phyloP scores from a whole-genome alignment of 1,139 yeast species.

The Saccharomyces hybrid region DNA sequence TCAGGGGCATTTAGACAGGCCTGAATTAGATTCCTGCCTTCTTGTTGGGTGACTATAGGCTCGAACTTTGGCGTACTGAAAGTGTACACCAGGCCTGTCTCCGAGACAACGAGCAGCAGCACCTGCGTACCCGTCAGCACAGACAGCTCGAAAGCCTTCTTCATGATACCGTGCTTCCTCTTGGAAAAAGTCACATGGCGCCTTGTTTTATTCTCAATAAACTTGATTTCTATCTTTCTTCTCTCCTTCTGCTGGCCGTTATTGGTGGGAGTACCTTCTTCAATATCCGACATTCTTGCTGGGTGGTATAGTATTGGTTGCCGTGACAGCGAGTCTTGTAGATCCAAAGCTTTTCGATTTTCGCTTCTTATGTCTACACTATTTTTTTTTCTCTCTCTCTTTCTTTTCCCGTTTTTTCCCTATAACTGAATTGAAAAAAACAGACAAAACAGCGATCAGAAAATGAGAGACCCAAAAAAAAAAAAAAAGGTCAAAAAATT shows the following conservation, averaged over 20 bases:
- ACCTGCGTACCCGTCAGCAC: constrained; percentile 97
- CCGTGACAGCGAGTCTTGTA: not conserved
- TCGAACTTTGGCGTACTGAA: constrained; percentile 97
- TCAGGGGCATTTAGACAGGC: constrained; percentile 95
- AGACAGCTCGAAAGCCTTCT: constrained; percentile 91
- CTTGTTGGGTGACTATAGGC: constrained; percentile 95
- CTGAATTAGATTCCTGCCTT: constrained; percentile 92
- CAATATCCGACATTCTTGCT: constrained; percentile 10
- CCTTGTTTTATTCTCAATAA: constrained; percentile 93
- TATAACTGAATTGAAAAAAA: not conserved
- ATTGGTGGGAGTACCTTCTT: constrained; percentile 11
- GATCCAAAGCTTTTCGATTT: not conserved
- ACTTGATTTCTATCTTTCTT: constrained; percentile 93
- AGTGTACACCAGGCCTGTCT: constrained; percentile 96
- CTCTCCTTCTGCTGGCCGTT: constrained; percentile 45
- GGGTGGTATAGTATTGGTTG: not conserved
- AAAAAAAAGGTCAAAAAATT: not conserved
- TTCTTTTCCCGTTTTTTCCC: not conserved
- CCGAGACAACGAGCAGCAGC: constrained; percentile 83
- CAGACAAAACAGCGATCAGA: not conserved
- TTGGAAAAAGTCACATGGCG: constrained; percentile 96
- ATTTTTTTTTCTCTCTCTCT: not conserved
- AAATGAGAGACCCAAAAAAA: not conserved
- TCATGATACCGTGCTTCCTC: constrained; percentile 98
- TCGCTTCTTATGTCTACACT: not conserved